Conservation (phyloP, 495 filamentous ascomycete species). For the Diplogelasinospora grovesii region DNA sequence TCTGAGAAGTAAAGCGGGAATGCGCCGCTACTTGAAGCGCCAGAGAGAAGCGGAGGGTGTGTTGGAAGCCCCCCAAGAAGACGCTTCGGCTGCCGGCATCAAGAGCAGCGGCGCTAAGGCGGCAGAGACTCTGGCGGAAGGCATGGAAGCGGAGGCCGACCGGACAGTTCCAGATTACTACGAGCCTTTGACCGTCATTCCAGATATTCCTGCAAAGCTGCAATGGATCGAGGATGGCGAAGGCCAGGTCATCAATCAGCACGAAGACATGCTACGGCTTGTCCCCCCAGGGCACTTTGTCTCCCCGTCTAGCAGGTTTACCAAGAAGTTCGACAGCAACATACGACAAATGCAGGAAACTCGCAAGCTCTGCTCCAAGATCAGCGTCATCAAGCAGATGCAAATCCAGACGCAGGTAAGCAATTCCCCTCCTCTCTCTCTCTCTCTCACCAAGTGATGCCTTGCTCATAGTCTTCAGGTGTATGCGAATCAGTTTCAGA, state of each 20-base stretch:
- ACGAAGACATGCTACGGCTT: slow-evolving; percentile 71
- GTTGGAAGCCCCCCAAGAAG: slow-evolving; percentile 32
- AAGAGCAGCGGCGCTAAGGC: slow-evolving; percentile 40
- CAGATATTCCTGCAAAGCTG: slow-evolving; percentile 68
- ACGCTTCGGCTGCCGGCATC: slow-evolving; percentile 32
- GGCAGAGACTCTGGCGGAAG: slow-evolving; percentile 76
- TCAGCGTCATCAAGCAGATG: slow-evolving; percentile 98
- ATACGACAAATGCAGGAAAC: slow-evolving; percentile 96
- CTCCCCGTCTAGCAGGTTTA: slow-evolving; percentile 67
- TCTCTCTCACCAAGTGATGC: not conserved
- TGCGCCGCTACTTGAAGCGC: slow-evolving; percentile 69
- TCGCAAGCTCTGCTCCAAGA: slow-evolving; percentile 89
- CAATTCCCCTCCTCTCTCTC: too few relatives aligned
- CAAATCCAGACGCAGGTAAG: slow-evolving; percentile 89
- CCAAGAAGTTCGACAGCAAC: slow-evolving; percentile 80
- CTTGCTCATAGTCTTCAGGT: slow-evolving; percentile 50
- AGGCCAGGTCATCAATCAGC: slow-evolving; percentile 77
- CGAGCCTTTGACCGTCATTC: slow-evolving; percentile 76
- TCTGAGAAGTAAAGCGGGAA: slow-evolving; percentile 59
- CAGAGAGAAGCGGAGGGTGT: slow-evolving; percentile 52
- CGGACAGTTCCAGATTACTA: slow-evolving; percentile 86
- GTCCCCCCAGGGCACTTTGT: slow-evolving; percentile 68
- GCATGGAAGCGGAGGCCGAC: slow-evolving; percentile 81
- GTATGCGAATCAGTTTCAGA: slow-evolving; percentile 96
- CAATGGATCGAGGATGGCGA: slow-evolving; percentile 83